These are phyloP conservation scores for Diutina neorugosa DNA, from an alignment of 1,139 yeast genomes.

Conservation along the genomic window DNA sequence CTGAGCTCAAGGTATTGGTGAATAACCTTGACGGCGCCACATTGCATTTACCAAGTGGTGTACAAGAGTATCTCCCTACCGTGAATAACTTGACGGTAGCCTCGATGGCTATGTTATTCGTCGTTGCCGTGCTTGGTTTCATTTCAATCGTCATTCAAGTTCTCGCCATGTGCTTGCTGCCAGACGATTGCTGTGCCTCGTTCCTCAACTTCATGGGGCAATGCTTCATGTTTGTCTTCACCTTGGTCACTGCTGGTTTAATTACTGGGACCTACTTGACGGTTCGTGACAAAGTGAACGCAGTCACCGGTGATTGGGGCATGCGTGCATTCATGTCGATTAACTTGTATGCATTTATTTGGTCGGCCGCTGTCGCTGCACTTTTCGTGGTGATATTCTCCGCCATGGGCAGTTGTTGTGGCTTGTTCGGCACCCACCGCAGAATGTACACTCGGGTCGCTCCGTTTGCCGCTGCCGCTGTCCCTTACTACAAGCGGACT, in stretches of 20 bases:
- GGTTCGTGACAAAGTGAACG: slow-evolving; percentile 22
- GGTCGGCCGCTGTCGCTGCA: neutral
- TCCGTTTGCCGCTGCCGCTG: slow-evolving; percentile 1
- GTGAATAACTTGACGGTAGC: slow-evolving; percentile 25
- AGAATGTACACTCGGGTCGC: neutral
- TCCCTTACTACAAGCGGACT: neutral
- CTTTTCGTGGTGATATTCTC: neutral
- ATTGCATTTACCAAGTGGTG: slow-evolving; percentile 27
- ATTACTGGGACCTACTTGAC: slow-evolving; percentile 22
- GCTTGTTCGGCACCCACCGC: slow-evolving; percentile 1
- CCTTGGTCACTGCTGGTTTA: slow-evolving; percentile 22
- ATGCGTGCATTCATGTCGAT: slow-evolving; percentile 25
- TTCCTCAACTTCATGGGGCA: slow-evolving; percentile 28
- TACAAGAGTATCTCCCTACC: slow-evolving; percentile 20
- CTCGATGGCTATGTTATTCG: slow-evolving; percentile 27
- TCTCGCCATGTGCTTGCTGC: slow-evolving; percentile 25
- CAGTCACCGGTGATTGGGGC: slow-evolving; percentile 19
- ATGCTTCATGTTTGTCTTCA: slow-evolving; percentile 17
- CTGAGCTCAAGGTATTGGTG: slow-evolving; percentile 16
- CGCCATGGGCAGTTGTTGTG: neutral
- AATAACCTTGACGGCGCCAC: slow-evolving; percentile 18
- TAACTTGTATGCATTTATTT: slow-evolving; percentile 27
- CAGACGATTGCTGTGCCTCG: slow-evolving; percentile 26
- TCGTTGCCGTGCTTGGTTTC: slow-evolving; percentile 32
- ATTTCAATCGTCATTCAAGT: slow-evolving; percentile 24